Base-by-base conservation (phyloP, 1,284 basidiomycete species). In the Kwoniella shivajii region DNA sequence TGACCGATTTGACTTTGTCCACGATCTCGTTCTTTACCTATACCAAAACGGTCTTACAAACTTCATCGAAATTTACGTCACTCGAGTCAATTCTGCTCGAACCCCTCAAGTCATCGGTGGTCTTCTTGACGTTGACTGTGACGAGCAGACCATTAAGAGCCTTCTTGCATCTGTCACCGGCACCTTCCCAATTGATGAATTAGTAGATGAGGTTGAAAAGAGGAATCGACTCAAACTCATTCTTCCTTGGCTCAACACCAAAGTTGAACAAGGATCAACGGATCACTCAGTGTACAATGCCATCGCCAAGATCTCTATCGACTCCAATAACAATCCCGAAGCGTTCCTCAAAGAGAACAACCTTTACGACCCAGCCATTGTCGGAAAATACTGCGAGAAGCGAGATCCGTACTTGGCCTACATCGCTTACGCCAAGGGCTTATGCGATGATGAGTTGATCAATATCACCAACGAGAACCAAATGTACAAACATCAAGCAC, bases 401-500 rank as follows among this genome's bases (percentile, higher is more conserved):
- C 89, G 96, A 51, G 96, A 99, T 77, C 96, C 96, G 6, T 98
- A 97, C 81, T 84, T 99, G 59, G 96, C 96, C 27, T 99, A 96
- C 81, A 99, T 99, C 71, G 96, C 96, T 1, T 99, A 99, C 76
- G 96, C 96, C 51, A 99, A 99, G 80, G 96, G 96, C 65, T 90
- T 98, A 81, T 99, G 96, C 74, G 96, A 99, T 68, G 93, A 99
- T 11, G 96, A 99, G 79, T 85, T 99, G 66, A 93, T 99, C 75
- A 79, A 86, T 31, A 95, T 99, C 78, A 99, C 96, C 54, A 99
- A 99, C 76, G 95, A 97, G 69, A 99, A 99, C 81, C 89, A 93
- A 31, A 99, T 99, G 96, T 99, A 96, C 85, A 99, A 99, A 81
- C 95, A 99, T 75, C 96, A 99, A 79, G 91, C 96, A 52, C 87